Base-by-base conservation (phyloP, 805 yeast species). In the Candida adriatica region DNA sequence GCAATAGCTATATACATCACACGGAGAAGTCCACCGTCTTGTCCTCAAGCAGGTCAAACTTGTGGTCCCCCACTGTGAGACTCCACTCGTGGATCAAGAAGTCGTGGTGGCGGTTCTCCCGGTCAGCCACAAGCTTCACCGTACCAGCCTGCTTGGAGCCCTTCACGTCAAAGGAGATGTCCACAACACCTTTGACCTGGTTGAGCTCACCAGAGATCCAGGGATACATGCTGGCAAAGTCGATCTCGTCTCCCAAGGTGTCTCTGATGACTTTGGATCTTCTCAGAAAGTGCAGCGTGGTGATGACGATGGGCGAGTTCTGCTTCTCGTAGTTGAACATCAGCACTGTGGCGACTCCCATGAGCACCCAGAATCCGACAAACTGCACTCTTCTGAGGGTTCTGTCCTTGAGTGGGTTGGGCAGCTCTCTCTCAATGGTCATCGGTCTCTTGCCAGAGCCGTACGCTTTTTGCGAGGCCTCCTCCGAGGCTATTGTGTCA, bases 281-380 rank as follows among this genome's bases (percentile, higher is more conserved):
- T 52, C 98, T 73, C 46, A 90, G 60, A 41, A 85, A 81, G 56
- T 85, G 87, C 55, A 92, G 62, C 4, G 95, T 81, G 6, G 95
- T 88, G 24, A 81, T 73, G 46, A 90, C 81, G 37, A 90, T 72
- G 2, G 97, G 96, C 10, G 95, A 84, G 27, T 82, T 76, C 13
- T 87, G 77, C 55, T 87, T 88, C 55, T 92, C 98, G 59, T 90
- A 88, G 64, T 92, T 88, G 70, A 90, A 79, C 48, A 90, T 83
- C 18, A 83, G 69, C 18, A 70, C 62, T 29, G 80, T 58, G 2
- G 79, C 59, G 4, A 66, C 58, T 16, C 69, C 68, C 70, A 80
- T 75, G 31, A 70, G 58, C 10, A 62, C 55, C 27, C 69, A 57
- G 50, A 81, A 82, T 3, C 59, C 57, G 6, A 66, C 55, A 53